These are phyloP conservation scores for Fusarium proliferatum DNA, from an alignment of 2,329 filamentous ascomycete species.

Conservation along the genomic window DNA sequence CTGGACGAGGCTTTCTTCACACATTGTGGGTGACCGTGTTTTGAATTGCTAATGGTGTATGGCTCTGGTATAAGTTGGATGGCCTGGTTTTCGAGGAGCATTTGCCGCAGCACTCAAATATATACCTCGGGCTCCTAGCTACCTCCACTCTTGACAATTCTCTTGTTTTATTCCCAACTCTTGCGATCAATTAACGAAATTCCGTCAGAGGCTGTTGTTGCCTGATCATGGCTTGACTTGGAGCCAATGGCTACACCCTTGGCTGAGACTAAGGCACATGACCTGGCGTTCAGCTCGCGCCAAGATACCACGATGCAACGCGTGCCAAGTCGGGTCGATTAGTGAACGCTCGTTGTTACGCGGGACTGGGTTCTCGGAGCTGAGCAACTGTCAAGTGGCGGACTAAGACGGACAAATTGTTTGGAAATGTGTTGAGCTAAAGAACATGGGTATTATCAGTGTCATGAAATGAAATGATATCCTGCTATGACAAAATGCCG, in stretches of 20 bases:
- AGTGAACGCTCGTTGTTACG: constrained; percentile 15
- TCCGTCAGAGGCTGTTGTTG: constrained; percentile 37
- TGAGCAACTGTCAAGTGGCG: neutral
- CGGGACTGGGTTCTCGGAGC: neutral
- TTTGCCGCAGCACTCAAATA: constrained; percentile 11
- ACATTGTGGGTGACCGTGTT: neutral
- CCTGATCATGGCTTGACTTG: constrained; percentile 35
- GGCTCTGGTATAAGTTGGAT: neutral
- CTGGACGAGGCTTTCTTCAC: constrained; percentile 21
- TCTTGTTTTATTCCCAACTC: neutral
- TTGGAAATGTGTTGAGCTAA: neutral
- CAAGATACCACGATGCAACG: constrained; percentile 15
- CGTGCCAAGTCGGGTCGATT: constrained; percentile 25
- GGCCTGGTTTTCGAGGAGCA: neutral
- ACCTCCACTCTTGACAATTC: neutral
- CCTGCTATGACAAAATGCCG: neutral
- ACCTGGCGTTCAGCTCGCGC: constrained; percentile 39
- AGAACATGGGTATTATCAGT: neutral
- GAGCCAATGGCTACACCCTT: constrained; percentile 21
- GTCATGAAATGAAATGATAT: neutral
- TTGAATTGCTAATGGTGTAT: neutral
- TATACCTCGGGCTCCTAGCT: constrained; percentile 22
- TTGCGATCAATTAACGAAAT: neutral
- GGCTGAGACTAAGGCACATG: constrained; percentile 37
- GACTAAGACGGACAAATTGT: neutral